These are phyloP conservation scores for Neohortaea acidophila DNA, from an alignment of 495 filamentous ascomycete species.

Conservation along the genomic window DNA sequence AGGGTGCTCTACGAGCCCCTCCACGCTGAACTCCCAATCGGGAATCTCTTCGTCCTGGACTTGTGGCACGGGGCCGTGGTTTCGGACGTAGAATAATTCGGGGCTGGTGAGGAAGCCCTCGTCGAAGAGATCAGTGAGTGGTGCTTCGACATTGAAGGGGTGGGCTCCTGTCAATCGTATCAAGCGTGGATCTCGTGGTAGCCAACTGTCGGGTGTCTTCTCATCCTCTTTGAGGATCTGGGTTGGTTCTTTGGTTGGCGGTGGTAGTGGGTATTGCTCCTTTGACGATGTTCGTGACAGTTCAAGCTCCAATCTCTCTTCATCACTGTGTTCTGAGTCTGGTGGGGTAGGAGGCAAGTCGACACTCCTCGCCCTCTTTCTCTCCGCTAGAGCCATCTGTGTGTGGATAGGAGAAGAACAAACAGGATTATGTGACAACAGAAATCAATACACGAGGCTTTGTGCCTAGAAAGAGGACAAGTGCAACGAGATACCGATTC, in stretches of 20 bases:
- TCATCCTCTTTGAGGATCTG: constrained; percentile 58
- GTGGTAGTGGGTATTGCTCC: constrained; percentile 52
- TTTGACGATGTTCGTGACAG: neutral
- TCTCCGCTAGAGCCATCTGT: too few species aligned
- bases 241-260: constrained; percentile 44
- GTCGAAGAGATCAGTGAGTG: constrained; percentile 63
- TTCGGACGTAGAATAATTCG: constrained; percentile 93
- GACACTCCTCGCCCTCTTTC: too few species aligned
- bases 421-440: too few species aligned
- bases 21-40: constrained; percentile 73
- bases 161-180: constrained; percentile 84
- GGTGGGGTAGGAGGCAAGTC: constrained; percentile 22
- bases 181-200: constrained; percentile 71
- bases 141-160: constrained; percentile 89
- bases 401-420: too few species aligned
- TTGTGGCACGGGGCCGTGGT: constrained; percentile 75
- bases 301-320: neutral
- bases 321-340: constrained; percentile 17
- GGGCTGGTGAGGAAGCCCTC: constrained; percentile 80
- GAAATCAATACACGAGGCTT: too few species aligned
- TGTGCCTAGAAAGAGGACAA: too few species aligned
- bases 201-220: constrained; percentile 71
- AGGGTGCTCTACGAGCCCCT: constrained; percentile 70
- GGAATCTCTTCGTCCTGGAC: constrained; percentile 58
- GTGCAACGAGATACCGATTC: too few species aligned